Evolutionary conservation across 257 asterid species (phyloP).

Genomic region (Fraxinus excelsior): DNA sequence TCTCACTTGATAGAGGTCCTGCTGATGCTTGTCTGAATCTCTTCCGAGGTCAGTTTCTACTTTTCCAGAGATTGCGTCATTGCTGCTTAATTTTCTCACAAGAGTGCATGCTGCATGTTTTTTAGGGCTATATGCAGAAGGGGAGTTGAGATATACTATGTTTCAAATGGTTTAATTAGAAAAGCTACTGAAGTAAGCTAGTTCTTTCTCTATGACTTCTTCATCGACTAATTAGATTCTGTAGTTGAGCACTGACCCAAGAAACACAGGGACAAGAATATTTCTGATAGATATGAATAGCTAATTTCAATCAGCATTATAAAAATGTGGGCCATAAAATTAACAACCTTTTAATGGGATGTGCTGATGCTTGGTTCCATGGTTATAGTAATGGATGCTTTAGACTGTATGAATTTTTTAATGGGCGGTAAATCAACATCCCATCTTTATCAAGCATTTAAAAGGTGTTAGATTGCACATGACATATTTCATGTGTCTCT

Average conservation of each 20-base stretch:
- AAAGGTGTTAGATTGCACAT: conserved; percentile 14
- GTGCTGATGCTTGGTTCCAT: too few species aligned
- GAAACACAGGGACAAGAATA: neutral
- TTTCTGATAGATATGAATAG: neutral
- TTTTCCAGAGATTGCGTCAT: conserved; percentile 7
- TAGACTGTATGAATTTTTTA: conserved; percentile 5
- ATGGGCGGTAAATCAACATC: conserved; percentile 2
- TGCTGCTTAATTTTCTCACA: conserved; percentile 7
- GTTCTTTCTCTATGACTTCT: neutral
- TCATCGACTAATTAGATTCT: conserved; percentile 2
- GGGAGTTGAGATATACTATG: conserved; percentile 85
- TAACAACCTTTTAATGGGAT: neutral
- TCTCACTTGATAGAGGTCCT: conserved; percentile 62
- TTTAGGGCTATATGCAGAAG: conserved; percentile 82
- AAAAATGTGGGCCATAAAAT: conserved; percentile 6
- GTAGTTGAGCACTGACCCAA: conserved; percentile 11
- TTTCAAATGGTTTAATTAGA: conserved; percentile 46
- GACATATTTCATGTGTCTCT: neutral
- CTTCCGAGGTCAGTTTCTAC: conserved; percentile 60
- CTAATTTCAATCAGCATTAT: conserved; percentile 11
- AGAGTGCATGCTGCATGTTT: conserved; percentile 15
- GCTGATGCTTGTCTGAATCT: conserved; percentile 58
- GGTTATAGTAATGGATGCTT: neutral
- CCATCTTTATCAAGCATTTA: neutral
- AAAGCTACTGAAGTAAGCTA: conserved; percentile 65